Percentiles rank a stretch among this genome's conserved stretches.
phyloP scores from a whole-genome alignment of 345 rosid genomes.

The Melastoma malabathricum region DNA sequence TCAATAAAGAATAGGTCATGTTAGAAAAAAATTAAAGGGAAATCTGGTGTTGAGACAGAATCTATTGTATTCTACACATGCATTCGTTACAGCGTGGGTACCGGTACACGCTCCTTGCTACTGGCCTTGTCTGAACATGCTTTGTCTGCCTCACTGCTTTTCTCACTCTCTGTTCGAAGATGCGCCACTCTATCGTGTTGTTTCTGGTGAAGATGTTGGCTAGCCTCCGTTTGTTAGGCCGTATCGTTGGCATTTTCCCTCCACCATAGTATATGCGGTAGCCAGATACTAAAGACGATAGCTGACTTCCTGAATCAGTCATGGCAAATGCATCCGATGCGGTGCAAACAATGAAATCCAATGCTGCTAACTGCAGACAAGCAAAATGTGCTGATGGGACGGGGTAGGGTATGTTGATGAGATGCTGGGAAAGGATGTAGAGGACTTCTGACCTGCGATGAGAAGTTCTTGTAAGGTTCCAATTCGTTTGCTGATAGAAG shows the following conservation, averaged over 20 bases:
- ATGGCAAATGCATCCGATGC: constrained; percentile 85
- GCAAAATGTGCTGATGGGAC: too few species aligned
- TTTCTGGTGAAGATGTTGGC: constrained; percentile 62
- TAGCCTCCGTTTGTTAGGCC: constrained; percentile 73
- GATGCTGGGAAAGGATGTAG: not conserved
- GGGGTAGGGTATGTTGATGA: too few species aligned
- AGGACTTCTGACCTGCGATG: constrained; percentile 62
- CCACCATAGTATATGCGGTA: constrained; percentile 74
- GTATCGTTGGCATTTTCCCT: constrained; percentile 84
- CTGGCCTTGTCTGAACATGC: constrained; percentile 63
- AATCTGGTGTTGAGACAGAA: not conserved
- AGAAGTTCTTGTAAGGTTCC: constrained; percentile 67
- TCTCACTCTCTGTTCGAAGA: constrained; percentile 83
- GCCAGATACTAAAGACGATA: constrained; percentile 84
- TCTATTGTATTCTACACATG: constrained; percentile 40
- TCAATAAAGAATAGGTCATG: not conserved
- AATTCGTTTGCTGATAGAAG: constrained; percentile 65
- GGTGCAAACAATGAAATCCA: constrained; percentile 81
- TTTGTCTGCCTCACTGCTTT: constrained; percentile 90
- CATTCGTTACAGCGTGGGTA: constrained; percentile 81
- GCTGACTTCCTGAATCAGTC: constrained; percentile 94
- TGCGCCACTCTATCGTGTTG: constrained; percentile 69
- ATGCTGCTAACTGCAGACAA: constrained; percentile 61
- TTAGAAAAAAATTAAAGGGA: not conserved
- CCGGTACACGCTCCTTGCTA: constrained; percentile 73